A percentile compares a stretch with the other conserved stretches of the same genome.
Conservation (phyloP, 1,284 basidiomycete genomes). For the Trametes polyzona region DNA sequence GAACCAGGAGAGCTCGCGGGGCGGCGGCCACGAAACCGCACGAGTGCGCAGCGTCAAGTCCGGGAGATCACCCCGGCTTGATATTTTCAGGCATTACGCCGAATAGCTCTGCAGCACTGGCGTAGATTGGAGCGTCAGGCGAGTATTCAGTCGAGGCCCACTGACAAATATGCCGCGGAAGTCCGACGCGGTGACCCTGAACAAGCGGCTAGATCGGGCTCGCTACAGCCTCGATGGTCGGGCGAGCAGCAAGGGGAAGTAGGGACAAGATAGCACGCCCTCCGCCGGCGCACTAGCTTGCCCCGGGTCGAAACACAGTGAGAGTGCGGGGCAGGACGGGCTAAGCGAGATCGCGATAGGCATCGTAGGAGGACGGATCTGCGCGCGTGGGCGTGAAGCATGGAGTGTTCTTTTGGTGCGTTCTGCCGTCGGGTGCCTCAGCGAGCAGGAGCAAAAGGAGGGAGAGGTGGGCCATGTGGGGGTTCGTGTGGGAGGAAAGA, state of each 20-base stretch:
- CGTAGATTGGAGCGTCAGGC: background rate
- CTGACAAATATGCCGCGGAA: slow-evolving; percentile 3
- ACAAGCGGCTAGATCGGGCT: background rate
- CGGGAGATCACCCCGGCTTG: slow-evolving; percentile 21
- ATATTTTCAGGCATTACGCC: slow-evolving; percentile 2
- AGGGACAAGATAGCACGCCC: background rate
- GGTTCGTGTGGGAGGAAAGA: slow-evolving; percentile 7
- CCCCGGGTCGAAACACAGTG: too few species aligned
- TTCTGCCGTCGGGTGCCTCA: slow-evolving; percentile 17
- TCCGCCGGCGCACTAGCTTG: too few species aligned
- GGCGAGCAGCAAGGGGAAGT: background rate
- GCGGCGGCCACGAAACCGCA: background rate
- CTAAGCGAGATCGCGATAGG: slow-evolving; percentile 22
- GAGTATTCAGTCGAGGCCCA: background rate
- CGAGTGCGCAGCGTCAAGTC: slow-evolving; percentile 9
- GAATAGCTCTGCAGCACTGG: background rate
- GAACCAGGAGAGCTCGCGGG: slow-evolving; percentile 1
- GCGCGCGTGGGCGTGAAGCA: slow-evolving; percentile 2
- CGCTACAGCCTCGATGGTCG: background rate
- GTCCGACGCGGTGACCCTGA: background rate
- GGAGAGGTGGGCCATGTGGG: background rate
- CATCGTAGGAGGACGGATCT: slow-evolving; percentile 10
- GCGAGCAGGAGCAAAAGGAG: background rate
- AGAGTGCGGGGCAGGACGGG: too few species aligned
- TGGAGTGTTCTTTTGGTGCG: slow-evolving; percentile 1